Evolutionary conservation across 371 early-diverging fungal species (phyloP).

Genomic region (Apophysomyces sp.): DNA sequence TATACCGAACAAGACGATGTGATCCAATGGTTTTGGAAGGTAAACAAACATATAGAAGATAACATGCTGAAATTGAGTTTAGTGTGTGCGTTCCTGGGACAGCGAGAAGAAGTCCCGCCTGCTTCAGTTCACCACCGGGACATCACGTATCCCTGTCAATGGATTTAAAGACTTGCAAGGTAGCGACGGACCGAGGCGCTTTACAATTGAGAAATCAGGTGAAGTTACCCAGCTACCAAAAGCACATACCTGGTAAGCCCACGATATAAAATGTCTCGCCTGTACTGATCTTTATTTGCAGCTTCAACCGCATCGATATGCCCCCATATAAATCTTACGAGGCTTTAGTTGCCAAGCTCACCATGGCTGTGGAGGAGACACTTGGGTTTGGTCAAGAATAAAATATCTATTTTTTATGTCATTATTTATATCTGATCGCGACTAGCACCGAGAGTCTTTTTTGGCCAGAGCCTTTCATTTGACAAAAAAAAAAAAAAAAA

Average conservation of each 20-base stretch:
- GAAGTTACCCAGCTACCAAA: constrained; percentile 86
- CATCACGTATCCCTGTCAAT: constrained; percentile 97
- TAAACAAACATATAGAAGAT: constrained; percentile 12
- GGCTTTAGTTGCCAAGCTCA: constrained; percentile 76
- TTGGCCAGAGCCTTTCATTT: no score
- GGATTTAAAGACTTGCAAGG: constrained; percentile 99
- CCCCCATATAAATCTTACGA: constrained; percentile 86
- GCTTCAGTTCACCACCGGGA: constrained; percentile 98
- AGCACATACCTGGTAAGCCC: constrained; percentile 87
- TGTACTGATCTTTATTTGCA: constrained; percentile 13
- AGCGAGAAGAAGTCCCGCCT: constrained; percentile 93
- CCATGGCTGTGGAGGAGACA: constrained; percentile 93
- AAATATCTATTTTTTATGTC: no score
- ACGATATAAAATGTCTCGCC: background rate
- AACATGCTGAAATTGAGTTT: background rate
- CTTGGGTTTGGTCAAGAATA: constrained; percentile 83
- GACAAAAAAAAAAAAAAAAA: no score
- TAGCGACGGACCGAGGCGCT: constrained; percentile 93
- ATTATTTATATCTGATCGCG: no score
- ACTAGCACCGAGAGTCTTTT: no score
- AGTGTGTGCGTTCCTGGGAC: constrained; percentile 85
- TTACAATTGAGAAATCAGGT: constrained; percentile 96
- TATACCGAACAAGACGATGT: constrained; percentile 95
- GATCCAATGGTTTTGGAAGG: constrained; percentile 98
- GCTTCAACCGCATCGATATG: constrained; percentile 95